These are phyloP conservation scores for Neocucurbitaria cava DNA, from an alignment of 2,329 filamentous ascomycete species.

Conservation along the genomic window DNA sequence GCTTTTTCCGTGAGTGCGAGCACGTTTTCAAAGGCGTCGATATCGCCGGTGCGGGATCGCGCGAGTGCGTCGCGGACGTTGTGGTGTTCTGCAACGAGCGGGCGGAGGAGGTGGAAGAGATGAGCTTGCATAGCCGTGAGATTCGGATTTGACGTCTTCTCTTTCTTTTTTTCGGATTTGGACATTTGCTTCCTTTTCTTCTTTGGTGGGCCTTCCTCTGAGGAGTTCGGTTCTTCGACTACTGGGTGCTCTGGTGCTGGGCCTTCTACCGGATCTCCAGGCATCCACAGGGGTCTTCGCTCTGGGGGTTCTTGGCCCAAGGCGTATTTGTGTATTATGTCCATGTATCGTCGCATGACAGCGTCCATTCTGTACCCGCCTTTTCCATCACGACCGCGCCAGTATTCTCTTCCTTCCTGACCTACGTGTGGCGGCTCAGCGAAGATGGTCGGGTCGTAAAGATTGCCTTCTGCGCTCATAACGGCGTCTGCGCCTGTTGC, in stretches of 20 bases:
- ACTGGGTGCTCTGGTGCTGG: slow-evolving; percentile 51
- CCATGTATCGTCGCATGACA: slow-evolving; percentile 84
- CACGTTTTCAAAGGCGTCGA: slow-evolving; percentile 78
- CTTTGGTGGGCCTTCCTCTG: slow-evolving; percentile 41
- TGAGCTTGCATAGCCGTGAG: slow-evolving; percentile 86
- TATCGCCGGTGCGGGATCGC: slow-evolving; percentile 70
- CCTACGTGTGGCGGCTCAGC: slow-evolving; percentile 69
- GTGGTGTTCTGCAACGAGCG: slow-evolving; percentile 80
- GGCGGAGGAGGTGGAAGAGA: slow-evolving; percentile 87
- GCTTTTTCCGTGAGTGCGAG: slow-evolving; percentile 76
- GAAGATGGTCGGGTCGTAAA: slow-evolving; percentile 91
- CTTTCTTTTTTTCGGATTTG: slow-evolving; percentile 56
- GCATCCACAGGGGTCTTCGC: slow-evolving; percentile 76
- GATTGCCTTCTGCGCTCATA: slow-evolving; percentile 95
- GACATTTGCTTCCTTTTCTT: slow-evolving; percentile 45
- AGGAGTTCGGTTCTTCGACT: slow-evolving; percentile 15
- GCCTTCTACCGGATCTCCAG: slow-evolving; percentile 56
- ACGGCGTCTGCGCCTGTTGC: slow-evolving; percentile 89
- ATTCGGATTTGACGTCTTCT: slow-evolving; percentile 66
- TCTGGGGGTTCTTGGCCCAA: slow-evolving; percentile 69
- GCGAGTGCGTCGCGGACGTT: slow-evolving; percentile 87
- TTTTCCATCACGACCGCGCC: slow-evolving; percentile 77
- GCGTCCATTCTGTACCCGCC: slow-evolving; percentile 91
- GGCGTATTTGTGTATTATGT: slow-evolving; percentile 84
- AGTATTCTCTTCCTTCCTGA: slow-evolving; percentile 77